Base-by-base conservation (phyloP, 2,329 filamentous ascomycete genomes). In the Furcasterigmium furcatum region DNA sequence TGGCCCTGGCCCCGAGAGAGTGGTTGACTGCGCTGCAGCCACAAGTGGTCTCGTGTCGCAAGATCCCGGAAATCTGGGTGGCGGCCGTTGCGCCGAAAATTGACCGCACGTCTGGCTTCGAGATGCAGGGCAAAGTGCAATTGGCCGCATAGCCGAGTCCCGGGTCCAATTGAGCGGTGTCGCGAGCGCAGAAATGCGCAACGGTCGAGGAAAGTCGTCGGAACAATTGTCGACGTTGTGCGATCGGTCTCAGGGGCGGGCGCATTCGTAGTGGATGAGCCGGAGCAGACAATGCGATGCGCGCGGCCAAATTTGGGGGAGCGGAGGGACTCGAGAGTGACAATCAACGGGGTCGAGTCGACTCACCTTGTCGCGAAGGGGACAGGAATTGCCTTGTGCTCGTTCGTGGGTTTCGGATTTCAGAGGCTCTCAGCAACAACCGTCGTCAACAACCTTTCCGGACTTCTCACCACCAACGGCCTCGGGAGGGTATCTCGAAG, bases 381-480 rank as follows among this genome's bases (percentile, higher is more conserved):
- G 18, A 36, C n/a, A 20, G 29, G n/a, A 32, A 18, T 21, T 24
- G 18, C 24, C 8, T 21, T n/a, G 19, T 12, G 22, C 24, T 34
- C 20, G 20, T 21, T 18, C 4, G 9, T 18, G 9, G 21, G 34
- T 34, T 21, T 20, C 10, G 29, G 18, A 36, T 25, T 47, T 42
- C 46, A 51, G 47, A 30, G 48, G 46, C 34, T 44, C 49, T 51
- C 49, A 47, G 51, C 48, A 52, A 50, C 52, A 35, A 39, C 51
- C 54, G 48, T 50, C 53, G 41, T 47, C 51, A 45, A 44, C 48
- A 46, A 52, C 48, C 49, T 50, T 56, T 18, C 51, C 55, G 42
- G 54, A 52, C 53, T 48, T 52, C 49, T 49, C 58, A 49, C 56
- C 58, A 52, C 57, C 58, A 56, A 58, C 58, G 41, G 56, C 58